Evolutionary conservation across 2,329 filamentous ascomycete genomes (phyloP).

Genomic region (Akanthomyces dipterigenus): DNA sequence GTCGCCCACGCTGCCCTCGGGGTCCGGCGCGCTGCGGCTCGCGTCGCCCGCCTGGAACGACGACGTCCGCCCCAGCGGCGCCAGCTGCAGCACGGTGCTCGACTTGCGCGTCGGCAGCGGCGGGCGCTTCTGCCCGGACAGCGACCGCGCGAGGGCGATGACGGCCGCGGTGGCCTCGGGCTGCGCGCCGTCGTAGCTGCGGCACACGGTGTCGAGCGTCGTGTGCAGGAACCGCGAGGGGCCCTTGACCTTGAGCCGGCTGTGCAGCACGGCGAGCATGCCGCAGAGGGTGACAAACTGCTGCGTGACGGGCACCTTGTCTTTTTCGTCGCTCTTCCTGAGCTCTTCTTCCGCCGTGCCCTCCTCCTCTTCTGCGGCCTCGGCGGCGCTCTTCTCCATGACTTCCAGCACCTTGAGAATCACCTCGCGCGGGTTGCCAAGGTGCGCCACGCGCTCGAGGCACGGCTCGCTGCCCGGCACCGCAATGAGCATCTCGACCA

Average conservation of each 20-base stretch:
- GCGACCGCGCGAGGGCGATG: conserved; percentile 62
- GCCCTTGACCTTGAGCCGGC: conserved; percentile 67
- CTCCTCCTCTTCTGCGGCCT: conserved; percentile 11
- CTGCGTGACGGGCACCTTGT: conserved; percentile 24
- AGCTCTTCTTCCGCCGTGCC: too few relatives aligned
- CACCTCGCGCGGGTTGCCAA: conserved; percentile 76
- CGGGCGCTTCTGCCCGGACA: conserved; percentile 62
- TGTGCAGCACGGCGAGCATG: conserved; percentile 67
- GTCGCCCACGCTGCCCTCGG: conserved; percentile 43
- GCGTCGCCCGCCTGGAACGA: conserved; percentile 44
- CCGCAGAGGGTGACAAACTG: conserved; percentile 65
- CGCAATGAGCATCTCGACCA: conserved; percentile 67
- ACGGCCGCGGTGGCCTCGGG: conserved; percentile 64
- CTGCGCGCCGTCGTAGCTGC: conserved; percentile 56
- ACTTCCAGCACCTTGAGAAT: conserved; percentile 74
- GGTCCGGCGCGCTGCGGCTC: conserved; percentile 54
- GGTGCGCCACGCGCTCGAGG: conserved; percentile 64
- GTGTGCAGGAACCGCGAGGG: conserved; percentile 73
- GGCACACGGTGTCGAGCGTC: conserved; percentile 65
- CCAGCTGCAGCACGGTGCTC: conserved; percentile 41
- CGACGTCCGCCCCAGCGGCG: conserved; percentile 44
- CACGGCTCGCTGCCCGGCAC: conserved; percentile 63
- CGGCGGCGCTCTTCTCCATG: conserved; percentile 49
- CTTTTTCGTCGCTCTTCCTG: conserved; percentile 23
- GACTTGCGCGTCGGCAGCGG: conserved; percentile 53